A percentile compares a stretch with the other conserved stretches of the same genome.
phyloP scores from a whole-genome alignment of 1,139 yeast species.

The Blastobotrys aristatus region DNA sequence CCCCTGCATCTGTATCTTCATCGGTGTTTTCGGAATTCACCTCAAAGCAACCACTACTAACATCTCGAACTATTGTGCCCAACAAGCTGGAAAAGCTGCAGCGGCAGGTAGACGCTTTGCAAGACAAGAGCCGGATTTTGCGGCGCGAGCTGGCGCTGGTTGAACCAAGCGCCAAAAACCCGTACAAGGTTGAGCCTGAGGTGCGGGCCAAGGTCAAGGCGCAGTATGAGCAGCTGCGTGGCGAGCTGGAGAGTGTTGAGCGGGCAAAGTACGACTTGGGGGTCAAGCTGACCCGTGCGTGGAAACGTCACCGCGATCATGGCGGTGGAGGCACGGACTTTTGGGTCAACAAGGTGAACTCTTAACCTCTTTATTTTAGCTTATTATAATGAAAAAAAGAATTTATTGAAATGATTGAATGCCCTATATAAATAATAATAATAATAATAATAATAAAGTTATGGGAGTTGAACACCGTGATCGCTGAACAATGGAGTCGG shows the following conservation, averaged over 20 bases:
- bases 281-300: constrained; percentile 25
- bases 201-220: constrained; percentile 18
- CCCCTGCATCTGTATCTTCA: not conserved
- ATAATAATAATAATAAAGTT: not conserved
- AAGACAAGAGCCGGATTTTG: constrained; percentile 10
- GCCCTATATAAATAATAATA: not conserved
- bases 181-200: constrained; percentile 16
- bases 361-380: not conserved
- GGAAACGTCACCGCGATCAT: constrained; percentile 22
- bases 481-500: constrained; percentile 57
- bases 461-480: constrained; percentile 41
- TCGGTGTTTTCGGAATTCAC: not conserved
- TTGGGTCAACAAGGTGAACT: constrained; percentile 22
- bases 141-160: constrained; percentile 11
- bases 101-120: constrained; percentile 15
- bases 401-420: not conserved
- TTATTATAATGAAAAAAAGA: not conserved
- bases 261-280: constrained; percentile 28
- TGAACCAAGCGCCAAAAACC: constrained; percentile 11
- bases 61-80: not conserved
- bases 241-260: constrained; percentile 24
- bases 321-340: constrained; percentile 24
- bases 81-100: constrained; percentile 17
- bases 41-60: not conserved
- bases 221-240: constrained; percentile 13